Evolutionary conservation across 202 grass and related monocot genomes (phyloP).

Genomic region (Alloteropsis angusta): DNA sequence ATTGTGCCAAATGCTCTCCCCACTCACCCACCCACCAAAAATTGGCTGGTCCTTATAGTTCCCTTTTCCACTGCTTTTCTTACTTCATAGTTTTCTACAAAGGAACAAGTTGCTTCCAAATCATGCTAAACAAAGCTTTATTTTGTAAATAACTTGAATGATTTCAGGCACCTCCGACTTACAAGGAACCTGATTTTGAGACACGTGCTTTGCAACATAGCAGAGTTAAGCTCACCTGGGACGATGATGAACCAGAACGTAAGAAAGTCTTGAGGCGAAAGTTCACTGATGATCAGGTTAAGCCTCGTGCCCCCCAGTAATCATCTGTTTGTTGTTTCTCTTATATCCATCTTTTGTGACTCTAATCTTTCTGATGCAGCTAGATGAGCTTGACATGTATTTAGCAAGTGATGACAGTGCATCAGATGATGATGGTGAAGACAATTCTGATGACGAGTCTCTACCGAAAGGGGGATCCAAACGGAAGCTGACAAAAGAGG

Average conservation of each 20-base stretch:
- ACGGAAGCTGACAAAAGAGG: conserved; percentile 42
- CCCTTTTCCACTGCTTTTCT: neutral
- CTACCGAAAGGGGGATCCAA: conserved; percentile 18
- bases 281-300: conserved; percentile 78
- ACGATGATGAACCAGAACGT: conserved; percentile 74
- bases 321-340: conserved; percentile 7
- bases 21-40: neutral
- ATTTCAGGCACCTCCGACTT: conserved; percentile 52
- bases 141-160: conserved; percentile 8
- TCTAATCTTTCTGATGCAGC: conserved; percentile 24
- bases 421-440: conserved; percentile 42
- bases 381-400: conserved; percentile 62
- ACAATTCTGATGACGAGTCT: conserved; percentile 19
- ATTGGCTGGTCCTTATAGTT: neutral
- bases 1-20: neutral
- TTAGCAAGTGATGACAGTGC: conserved; percentile 58
- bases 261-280: conserved; percentile 64
- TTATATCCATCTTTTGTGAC: conserved; percentile 11
- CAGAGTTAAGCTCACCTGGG: conserved; percentile 77
- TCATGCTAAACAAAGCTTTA: neutral
- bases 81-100: neutral
- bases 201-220: conserved; percentile 81
- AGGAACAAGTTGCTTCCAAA: neutral
- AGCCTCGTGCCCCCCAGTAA: neutral
- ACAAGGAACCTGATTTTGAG: conserved; percentile 74